phyloP scores from a whole-genome alignment of 805 yeast genomes.

The Candida multigemmis region DNA sequence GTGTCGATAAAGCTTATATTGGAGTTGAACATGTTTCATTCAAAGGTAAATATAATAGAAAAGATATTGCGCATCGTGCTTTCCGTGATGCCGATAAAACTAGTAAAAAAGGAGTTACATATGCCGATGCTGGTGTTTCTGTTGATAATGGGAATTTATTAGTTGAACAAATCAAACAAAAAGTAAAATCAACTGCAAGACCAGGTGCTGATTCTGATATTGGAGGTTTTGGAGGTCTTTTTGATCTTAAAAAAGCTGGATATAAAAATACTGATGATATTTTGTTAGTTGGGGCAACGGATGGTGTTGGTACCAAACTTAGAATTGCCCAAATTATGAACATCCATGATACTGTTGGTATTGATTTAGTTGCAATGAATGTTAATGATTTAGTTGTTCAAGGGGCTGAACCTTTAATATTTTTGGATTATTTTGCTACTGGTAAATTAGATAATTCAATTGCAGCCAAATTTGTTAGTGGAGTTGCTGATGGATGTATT shows the following conservation, averaged over 20 bases:
- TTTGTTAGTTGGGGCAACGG: constrained; percentile 94
- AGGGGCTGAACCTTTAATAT: constrained; percentile 96
- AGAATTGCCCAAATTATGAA: constrained; percentile 86
- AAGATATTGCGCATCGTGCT: constrained; percentile 94
- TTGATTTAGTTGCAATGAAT: constrained; percentile 97
- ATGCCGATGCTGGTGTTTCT: constrained; percentile 94
- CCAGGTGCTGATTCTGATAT: constrained; percentile 96
- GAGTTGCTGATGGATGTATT: constrained; percentile 95
- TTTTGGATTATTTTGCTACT: constrained; percentile 93
- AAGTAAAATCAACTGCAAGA: constrained; percentile 88
- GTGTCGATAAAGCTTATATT: constrained; percentile 77
- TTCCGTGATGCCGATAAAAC: constrained; percentile 45
- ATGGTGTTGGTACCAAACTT: constrained; percentile 97
- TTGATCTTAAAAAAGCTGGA: constrained; percentile 85
- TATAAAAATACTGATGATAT: constrained; percentile 70
- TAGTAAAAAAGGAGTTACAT: constrained; percentile 50
- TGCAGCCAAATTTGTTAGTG: constrained; percentile 83
- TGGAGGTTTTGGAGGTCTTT: constrained; percentile 98
- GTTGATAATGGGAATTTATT: constrained; percentile 91
- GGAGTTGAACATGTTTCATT: constrained; percentile 77
- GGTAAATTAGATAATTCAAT: constrained; percentile 79
- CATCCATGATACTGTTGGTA: constrained; percentile 96
- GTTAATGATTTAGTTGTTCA: constrained; percentile 96
- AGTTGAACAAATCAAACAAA: constrained; percentile 82
- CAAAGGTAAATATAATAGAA: constrained; percentile 72